A percentile compares a stretch with the other conserved stretches of the same genome.
Conservation (phyloP, 305 asterid species). For the Caryopteris hybrid region DNA sequence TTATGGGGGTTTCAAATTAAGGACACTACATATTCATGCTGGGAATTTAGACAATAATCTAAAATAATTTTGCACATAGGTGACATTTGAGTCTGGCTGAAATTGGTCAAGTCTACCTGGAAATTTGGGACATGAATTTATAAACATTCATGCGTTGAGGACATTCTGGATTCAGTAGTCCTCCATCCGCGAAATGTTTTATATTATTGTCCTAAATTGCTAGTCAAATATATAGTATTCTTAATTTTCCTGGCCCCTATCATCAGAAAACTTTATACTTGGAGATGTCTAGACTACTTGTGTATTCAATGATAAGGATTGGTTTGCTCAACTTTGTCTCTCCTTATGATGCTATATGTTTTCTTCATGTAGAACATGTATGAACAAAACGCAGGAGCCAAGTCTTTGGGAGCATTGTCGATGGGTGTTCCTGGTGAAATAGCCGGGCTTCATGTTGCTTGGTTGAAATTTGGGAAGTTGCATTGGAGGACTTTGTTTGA, state of each 20-base stretch:
- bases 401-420: constrained; percentile 56
- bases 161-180: neutral
- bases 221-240: neutral
- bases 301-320: neutral
- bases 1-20: neutral
- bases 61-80: too few relatives aligned
- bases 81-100: neutral
- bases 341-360: neutral
- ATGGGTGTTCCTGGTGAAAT: constrained; percentile 92
- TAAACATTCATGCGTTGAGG: neutral
- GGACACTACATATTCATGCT: neutral
- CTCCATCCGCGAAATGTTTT: neutral
- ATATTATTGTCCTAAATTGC: too few relatives aligned
- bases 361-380: constrained; percentile 65
- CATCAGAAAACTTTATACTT: neutral
- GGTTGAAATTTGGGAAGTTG: constrained; percentile 65
- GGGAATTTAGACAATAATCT: neutral
- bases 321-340: neutral
- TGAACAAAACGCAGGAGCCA: constrained; percentile 38
- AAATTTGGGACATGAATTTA: neutral
- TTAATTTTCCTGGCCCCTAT: neutral
- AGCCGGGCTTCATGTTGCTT: constrained; percentile 83
- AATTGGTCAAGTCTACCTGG: neutral
- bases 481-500: constrained; percentile 67
- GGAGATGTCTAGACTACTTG: neutral